Base-by-base conservation (phyloP, 2,329 filamentous ascomycete genomes). In the Aspergillus sp. region DNA sequence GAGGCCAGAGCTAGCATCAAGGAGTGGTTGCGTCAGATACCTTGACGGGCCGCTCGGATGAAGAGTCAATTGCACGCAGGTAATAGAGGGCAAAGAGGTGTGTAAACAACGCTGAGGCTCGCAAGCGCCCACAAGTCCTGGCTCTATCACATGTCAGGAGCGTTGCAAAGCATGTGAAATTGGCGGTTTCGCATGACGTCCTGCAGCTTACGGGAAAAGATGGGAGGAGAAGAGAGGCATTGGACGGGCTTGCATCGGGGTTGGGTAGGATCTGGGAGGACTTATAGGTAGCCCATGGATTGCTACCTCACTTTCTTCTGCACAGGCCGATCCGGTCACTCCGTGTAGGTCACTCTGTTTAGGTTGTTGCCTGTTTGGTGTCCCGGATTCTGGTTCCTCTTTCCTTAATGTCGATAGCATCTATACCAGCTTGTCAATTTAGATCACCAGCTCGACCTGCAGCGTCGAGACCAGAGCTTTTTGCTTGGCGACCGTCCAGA, bases 1-100 rank as follows among this genome's bases (percentile, higher is more conserved):
- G 67, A 72, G 65, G 71, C 82, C 55, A 75, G 78, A 63, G 62
- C 62, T 24, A 69, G 70, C 2, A 64, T 84, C 55, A 72, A 68
- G 56, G 65, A 70, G 20, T 84, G 81, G 81, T 66, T 77, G 47
- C 50, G 58, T 57, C 62, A 61, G 54, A 62, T 64, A 45, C 49
- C 32, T 50, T 65, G 51, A 66, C 24, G 20, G 53, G 51, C 46
- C 24, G 52, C 14, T 26, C 20, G 46, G 46, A 32, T 14, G 5
- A 42, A n/a, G 14, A n/a, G n/a, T 42, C 14, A 16, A 42, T 16
- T n/a, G 36, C 36, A n/a, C 14, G 14, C 6, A n/a, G 14, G 18
- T 42, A n/a, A 9, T 29, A 2, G 26, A 29, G 26, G 26, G 7
- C 9, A 29, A 29, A 9, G 4, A 7, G 26, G 26, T 29, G 26